These are phyloP conservation scores for Angophora floribunda DNA, from an alignment of 345 rosid species.

Conservation along the genomic window DNA sequence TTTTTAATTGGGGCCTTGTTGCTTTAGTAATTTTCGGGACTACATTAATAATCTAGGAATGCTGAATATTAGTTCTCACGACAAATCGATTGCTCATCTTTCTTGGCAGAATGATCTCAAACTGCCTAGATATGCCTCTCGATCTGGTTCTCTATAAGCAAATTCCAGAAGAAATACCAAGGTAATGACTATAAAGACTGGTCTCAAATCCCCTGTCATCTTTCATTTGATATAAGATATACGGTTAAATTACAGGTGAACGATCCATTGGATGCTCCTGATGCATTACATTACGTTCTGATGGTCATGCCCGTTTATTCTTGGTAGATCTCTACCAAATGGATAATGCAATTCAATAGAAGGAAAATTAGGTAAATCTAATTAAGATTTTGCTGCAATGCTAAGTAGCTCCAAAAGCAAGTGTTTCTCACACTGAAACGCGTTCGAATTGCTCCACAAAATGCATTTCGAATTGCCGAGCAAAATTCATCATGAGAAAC, in stretches of 20 bases:
- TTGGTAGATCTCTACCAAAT: no score
- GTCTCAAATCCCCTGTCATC: background rate
- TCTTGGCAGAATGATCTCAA: background rate
- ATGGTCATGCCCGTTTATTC: background rate
- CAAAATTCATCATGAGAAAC: background rate
- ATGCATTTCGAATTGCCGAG: background rate
- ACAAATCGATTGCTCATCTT: background rate
- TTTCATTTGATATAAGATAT: background rate
- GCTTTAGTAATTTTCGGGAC: background rate
- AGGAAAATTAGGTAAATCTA: no score
- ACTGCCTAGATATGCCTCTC: background rate
- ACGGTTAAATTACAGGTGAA: background rate
- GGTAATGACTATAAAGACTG: background rate
- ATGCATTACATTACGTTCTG: background rate
- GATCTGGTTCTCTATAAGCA: background rate
- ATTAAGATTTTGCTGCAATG: background rate
- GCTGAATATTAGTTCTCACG: background rate
- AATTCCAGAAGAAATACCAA: background rate
- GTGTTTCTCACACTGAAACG: background rate
- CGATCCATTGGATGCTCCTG: background rate
- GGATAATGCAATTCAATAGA: no score
- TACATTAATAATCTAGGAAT: background rate
- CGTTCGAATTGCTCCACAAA: background rate
- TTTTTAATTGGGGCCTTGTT: background rate
- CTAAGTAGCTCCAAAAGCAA: background rate